Percentiles rank a stretch among this genome's conserved stretches.
Evolutionary conservation across 2,329 filamentous ascomycete genomes (phyloP).

Genomic region (Huntiella omanensis): DNA sequence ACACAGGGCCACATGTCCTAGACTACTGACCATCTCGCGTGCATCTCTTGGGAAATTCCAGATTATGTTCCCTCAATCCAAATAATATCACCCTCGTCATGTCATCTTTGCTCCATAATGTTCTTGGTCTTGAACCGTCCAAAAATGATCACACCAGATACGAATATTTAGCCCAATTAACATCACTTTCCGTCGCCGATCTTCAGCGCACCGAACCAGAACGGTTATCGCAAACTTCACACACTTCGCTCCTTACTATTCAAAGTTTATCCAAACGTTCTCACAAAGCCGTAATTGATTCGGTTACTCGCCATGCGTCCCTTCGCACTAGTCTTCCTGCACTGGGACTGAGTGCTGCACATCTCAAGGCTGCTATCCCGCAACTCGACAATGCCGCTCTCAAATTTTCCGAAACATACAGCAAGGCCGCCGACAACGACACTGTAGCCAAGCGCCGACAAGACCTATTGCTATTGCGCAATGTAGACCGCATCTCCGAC

Average conservation of each 20-base stretch:
- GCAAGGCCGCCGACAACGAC: slow-evolving; percentile 49
- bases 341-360: slow-evolving; percentile 44
- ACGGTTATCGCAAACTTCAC: slow-evolving; percentile 59
- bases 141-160: slow-evolving; percentile 32
- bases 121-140: slow-evolving; percentile 18
- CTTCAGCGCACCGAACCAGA: slow-evolving; percentile 60
- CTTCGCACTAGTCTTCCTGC: slow-evolving; percentile 53
- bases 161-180: slow-evolving; percentile 59
- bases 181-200: slow-evolving; percentile 55
- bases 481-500: slow-evolving; percentile 76
- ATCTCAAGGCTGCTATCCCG: slow-evolving; percentile 55
- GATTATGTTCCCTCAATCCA: too few relatives aligned
- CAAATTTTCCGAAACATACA: slow-evolving; percentile 66
- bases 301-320: slow-evolving; percentile 57
- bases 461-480: slow-evolving; percentile 63
- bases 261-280: slow-evolving; percentile 82
- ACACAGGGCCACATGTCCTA: neutral
- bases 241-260: slow-evolving; percentile 63
- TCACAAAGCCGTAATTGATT: slow-evolving; percentile 66
- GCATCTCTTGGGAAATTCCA: neutral
- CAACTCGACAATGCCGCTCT: slow-evolving; percentile 62
- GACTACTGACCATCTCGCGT: neutral
- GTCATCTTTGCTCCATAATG: slow-evolving; percentile 21
- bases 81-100: slow-evolving; percentile 14
- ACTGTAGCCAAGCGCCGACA: slow-evolving; percentile 57